Evolutionary conservation across 2,329 filamentous ascomycete species (phyloP).

Genomic region (Xylaria sp.): DNA sequence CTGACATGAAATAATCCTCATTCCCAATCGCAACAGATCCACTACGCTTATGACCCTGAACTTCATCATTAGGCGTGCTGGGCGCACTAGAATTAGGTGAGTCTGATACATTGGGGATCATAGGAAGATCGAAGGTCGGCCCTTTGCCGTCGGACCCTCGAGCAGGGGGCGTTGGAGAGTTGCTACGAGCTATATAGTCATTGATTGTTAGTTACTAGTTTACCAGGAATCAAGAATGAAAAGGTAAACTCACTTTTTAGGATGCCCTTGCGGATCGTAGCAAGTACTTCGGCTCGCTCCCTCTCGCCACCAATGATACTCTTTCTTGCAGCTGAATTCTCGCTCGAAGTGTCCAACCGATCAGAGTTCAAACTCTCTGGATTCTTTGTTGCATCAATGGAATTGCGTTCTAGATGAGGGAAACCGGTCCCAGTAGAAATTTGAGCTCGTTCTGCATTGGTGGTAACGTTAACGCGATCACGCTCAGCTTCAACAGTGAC

Average conservation of each 20-base stretch:
- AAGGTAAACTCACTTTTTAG: conserved; percentile 75
- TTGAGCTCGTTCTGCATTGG: conserved; percentile 72
- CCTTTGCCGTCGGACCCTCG: conserved; percentile 67
- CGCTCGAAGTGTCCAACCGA: conserved; percentile 65
- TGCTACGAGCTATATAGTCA: conserved; percentile 66
- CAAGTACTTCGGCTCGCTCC: conserved; percentile 90
- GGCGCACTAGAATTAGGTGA: conserved; percentile 88
- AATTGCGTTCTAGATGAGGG: conserved; percentile 85
- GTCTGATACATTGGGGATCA: conserved; percentile 73
- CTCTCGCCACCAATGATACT: conserved; percentile 92
- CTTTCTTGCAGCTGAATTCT: conserved; percentile 75
- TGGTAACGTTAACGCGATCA: conserved; percentile 81
- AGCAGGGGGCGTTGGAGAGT: conserved; percentile 74
- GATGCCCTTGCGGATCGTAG: conserved; percentile 94
- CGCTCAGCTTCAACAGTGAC: conserved; percentile 95
- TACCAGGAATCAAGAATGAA: not conserved
- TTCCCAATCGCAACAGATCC: conserved; percentile 79
- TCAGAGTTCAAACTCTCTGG: conserved; percentile 60
- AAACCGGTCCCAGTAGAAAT: conserved; percentile 83
- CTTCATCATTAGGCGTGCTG: conserved; percentile 86
- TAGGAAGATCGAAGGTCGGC: conserved; percentile 67
- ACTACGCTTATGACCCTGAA: conserved; percentile 71
- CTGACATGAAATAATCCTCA: conserved; percentile 90
- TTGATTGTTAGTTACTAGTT: conserved; percentile 32
- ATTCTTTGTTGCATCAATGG: conserved; percentile 71